Evolutionary conservation across 2,329 filamentous ascomycete species (phyloP).

Genomic region (Epichloe gansuensis): DNA sequence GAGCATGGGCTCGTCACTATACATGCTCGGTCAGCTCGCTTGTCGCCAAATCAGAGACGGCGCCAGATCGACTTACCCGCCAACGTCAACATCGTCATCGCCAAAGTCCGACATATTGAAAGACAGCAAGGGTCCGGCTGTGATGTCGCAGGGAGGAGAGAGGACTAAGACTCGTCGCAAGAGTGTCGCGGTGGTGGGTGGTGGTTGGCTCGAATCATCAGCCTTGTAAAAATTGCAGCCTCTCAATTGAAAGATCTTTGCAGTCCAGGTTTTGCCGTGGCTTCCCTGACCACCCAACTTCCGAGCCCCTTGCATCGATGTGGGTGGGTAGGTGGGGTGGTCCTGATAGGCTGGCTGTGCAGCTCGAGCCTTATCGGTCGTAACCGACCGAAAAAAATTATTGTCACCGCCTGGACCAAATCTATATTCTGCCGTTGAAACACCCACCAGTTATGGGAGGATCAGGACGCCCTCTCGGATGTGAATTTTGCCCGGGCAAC

Average conservation of each 20-base stretch:
- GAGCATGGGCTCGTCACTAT: slow-evolving; percentile 57
- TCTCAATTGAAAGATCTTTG: slow-evolving; percentile 11
- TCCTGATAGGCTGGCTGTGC: background rate
- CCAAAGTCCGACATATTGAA: slow-evolving; percentile 61
- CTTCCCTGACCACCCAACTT: slow-evolving; percentile 14
- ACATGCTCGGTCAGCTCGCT: slow-evolving; percentile 8
- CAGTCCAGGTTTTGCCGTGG: slow-evolving; percentile 16
- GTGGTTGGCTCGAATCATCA: background rate
- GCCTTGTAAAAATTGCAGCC: slow-evolving; percentile 20
- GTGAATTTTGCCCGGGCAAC: background rate
- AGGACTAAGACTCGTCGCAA: background rate
- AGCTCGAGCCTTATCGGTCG: slow-evolving; percentile 7
- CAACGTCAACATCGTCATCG: slow-evolving; percentile 49
- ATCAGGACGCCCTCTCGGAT: slow-evolving; percentile 1
- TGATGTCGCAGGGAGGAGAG: background rate
- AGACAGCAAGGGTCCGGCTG: background rate
- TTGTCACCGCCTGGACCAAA: slow-evolving; percentile 21
- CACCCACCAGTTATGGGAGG: background rate
- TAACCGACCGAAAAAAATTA: slow-evolving; percentile 16
- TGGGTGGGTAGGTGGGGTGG: background rate
- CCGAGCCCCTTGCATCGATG: background rate
- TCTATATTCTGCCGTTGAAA: slow-evolving; percentile 19
- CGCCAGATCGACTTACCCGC: slow-evolving; percentile 33
- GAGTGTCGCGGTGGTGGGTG: background rate
- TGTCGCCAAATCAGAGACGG: background rate